Evolutionary conservation across 2,329 filamentous ascomycete genomes (phyloP).

Genomic region (Pseudogymnoascus sp.): DNA sequence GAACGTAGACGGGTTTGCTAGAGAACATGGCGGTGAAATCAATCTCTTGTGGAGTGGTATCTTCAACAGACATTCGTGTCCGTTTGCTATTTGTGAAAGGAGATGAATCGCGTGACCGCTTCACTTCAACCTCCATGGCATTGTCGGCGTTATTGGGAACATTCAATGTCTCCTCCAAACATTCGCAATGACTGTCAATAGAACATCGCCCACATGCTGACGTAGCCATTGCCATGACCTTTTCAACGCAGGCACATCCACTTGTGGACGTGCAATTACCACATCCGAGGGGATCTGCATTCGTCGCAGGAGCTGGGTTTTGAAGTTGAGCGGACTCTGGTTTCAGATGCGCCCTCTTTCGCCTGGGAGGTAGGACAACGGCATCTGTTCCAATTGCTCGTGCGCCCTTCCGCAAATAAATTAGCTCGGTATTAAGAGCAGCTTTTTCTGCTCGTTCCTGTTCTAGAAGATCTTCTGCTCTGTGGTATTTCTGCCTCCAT

Average conservation of each 20-base stretch:
- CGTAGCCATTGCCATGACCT: slow-evolving; percentile 44
- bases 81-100: slow-evolving; percentile 40
- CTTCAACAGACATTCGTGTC: slow-evolving; percentile 39
- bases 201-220: slow-evolving; percentile 59
- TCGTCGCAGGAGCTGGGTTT: slow-evolving; percentile 17
- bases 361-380: slow-evolving; percentile 32
- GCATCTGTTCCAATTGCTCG: slow-evolving; percentile 30
- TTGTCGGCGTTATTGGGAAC: slow-evolving; percentile 21
- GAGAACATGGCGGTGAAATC: slow-evolving; percentile 64
- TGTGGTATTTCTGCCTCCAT: slow-evolving; percentile 29
- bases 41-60: slow-evolving; percentile 48
- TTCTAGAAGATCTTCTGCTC: slow-evolving; percentile 27
- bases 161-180: slow-evolving; percentile 39
- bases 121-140: slow-evolving; percentile 20
- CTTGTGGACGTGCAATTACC: slow-evolving; percentile 46
- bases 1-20: slow-evolving; percentile 28
- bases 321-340: slow-evolving; percentile 18
- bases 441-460: slow-evolving; percentile 36
- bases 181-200: slow-evolving; percentile 53
- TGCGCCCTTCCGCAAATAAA: slow-evolving; percentile 27
- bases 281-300: slow-evolving; percentile 35
- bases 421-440: slow-evolving; percentile 34
- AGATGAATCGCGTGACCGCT: slow-evolving; percentile 18
- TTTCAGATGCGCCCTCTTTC: slow-evolving; percentile 12
- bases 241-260: slow-evolving; percentile 50